phyloP scores from a whole-genome alignment of 2,329 filamentous ascomycete species.

The Colletotrichum chlorophyti region DNA sequence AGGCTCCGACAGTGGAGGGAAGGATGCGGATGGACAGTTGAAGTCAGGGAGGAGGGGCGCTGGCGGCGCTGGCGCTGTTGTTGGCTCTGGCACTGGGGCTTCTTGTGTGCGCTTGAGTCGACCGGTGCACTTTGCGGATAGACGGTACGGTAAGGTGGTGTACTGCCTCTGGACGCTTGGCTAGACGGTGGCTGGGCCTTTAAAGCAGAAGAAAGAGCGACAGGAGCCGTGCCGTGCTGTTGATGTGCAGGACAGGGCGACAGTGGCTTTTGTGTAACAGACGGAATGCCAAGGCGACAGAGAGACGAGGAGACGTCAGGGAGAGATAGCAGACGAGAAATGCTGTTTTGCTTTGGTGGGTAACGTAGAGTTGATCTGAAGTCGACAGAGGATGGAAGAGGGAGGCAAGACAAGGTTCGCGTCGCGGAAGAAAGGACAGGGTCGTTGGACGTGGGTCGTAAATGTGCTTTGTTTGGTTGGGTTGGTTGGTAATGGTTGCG shows the following conservation, averaged over 20 bases:
- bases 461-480: too few relatives aligned
- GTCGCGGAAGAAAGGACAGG: too few relatives aligned
- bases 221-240: background rate
- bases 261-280: conserved; percentile 17
- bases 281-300: conserved; percentile 5
- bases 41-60: background rate
- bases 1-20: conserved; percentile 21
- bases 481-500: too few relatives aligned
- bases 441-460: too few relatives aligned
- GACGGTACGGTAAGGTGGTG: background rate
- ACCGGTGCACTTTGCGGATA: background rate
- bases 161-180: background rate
- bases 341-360: background rate
- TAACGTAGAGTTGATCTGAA: too few relatives aligned
- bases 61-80: background rate
- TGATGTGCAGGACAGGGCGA: conserved; percentile 4
- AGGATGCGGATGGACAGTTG: background rate
- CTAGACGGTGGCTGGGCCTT: background rate
- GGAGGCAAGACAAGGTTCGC: too few relatives aligned
- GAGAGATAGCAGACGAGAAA: background rate
- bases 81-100: background rate
- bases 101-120: too few relatives aligned
- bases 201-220: too few relatives aligned
- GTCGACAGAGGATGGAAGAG: too few relatives aligned
- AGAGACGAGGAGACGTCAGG: conserved; percentile 9